Evolutionary conservation across 192 early-diverging fungal species (phyloP), one percentile per base, ranked within the genome.

Genomic region (Powellomyces hirtus): DNA sequence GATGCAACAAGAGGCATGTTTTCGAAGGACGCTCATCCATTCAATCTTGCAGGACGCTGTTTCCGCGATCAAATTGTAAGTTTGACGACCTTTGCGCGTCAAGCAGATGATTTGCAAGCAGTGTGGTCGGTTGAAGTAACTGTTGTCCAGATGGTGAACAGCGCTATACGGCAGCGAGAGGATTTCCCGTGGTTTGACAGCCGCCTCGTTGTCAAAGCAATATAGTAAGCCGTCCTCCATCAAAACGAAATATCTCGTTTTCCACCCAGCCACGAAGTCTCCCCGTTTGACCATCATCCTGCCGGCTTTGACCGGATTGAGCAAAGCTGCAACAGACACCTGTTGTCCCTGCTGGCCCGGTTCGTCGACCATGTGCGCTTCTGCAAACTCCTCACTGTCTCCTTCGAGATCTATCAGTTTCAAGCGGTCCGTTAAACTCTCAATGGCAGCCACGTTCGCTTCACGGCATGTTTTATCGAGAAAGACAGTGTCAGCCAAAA

Each of bases 21-120:
- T 13, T 10, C 59, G 56, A 4, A 81, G 55, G 8, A 37, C 11
- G n/a, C 38, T 16, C 34, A 76, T 49, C 79, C 79, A 81, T 29
- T 68, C 58, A n/a, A 66, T 68, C 51, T 71, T 67, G 1, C 70
- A 70, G 6, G 38, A 11, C 33, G 66, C 79, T 27, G 76, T 66
- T 40, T 71, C 73, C 11, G 74, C 61, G n/a, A 63, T 67, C 6
- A 81, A 38, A 31, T 79, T 80, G 34, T 70, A 66, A 14, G 74
- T 58, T 63, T 82, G 73, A 13, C 62, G 37, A 6, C 74, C 75
- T 13, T 61, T 53, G 18, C 20, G 18, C 11, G 56, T 66, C 11
- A 68, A 34, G 30, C 67, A 63, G 13, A 76, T 38, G 10, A 80
- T 35, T 51, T 82, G 80, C 11, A 82, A 38, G 40, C 78, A 82